Evolutionary conservation across 192 early-diverging fungal genomes (phyloP).

Genomic region (Geranomyces variabilis): DNA sequence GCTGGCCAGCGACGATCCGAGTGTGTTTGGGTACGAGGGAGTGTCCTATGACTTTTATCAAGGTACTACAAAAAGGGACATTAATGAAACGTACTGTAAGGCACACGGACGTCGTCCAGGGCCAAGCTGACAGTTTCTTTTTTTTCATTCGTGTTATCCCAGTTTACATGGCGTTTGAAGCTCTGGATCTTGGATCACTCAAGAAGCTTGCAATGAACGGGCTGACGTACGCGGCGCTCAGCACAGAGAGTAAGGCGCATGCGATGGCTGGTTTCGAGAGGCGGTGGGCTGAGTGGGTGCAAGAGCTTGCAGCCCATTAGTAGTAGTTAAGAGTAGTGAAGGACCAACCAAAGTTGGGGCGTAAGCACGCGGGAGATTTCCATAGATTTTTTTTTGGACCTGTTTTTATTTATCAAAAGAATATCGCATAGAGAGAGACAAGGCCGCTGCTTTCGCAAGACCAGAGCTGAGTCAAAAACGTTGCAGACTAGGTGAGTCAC

Average conservation of each 20-base stretch:
- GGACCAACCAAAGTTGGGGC: too few relatives aligned
- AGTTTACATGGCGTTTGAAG: slow-evolving; percentile 24
- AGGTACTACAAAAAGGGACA: not conserved
- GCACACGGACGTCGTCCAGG: too few relatives aligned
- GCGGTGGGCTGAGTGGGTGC: not conserved
- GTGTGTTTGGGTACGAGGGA: slow-evolving; percentile 5
- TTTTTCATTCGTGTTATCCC: not conserved
- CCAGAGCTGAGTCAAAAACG: too few relatives aligned
- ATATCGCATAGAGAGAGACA: too few relatives aligned
- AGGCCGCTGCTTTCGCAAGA: too few relatives aligned
- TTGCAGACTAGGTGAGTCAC: too few relatives aligned
- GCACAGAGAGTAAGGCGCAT: not conserved
- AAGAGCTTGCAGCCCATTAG: not conserved
- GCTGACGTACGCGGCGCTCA: slow-evolving; percentile 4
- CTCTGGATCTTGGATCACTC: slow-evolving; percentile 8
- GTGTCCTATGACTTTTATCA: slow-evolving; percentile 16
- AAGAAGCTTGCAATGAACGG: slow-evolving; percentile 19
- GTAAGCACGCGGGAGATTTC: too few relatives aligned
- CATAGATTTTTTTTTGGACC: too few relatives aligned
- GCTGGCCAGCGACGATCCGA: slow-evolving; percentile 1
- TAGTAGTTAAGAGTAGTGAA: not conserved
- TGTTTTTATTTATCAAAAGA: too few relatives aligned
- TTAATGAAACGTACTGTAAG: too few relatives aligned
- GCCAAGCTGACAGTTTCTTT: not conserved
- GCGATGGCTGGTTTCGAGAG: not conserved